These are phyloP conservation scores for Moelleriella libera DNA, from an alignment of 2,329 filamentous ascomycete genomes.

Conservation along the genomic window DNA sequence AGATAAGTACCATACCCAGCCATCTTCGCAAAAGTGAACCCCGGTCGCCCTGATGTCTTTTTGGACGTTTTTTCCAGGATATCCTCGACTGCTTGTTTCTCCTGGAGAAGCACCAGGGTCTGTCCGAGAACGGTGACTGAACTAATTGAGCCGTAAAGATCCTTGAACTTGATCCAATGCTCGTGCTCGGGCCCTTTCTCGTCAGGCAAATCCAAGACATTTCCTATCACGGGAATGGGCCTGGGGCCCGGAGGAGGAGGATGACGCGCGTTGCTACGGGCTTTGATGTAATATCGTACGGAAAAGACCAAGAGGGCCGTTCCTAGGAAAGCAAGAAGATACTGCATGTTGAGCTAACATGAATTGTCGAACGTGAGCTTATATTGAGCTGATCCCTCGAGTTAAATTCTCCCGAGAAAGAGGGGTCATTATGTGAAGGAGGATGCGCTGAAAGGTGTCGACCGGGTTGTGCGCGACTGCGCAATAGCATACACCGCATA, in stretches of 20 bases:
- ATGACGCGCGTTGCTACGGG: neutral
- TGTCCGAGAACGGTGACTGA: slow-evolving; percentile 23
- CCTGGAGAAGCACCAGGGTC: slow-evolving; percentile 26
- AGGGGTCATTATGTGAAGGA: too few species aligned
- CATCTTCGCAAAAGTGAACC: slow-evolving; percentile 16
- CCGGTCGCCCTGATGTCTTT: slow-evolving; percentile 20
- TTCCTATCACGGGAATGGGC: slow-evolving; percentile 4
- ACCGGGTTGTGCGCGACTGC: too few species aligned
- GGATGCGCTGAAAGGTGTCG: too few species aligned
- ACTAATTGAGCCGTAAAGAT: slow-evolving; percentile 26
- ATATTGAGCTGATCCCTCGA: too few species aligned
- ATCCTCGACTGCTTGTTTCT: slow-evolving; percentile 18
- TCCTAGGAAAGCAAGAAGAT: too few species aligned
- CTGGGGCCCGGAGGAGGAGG: slow-evolving; percentile 5
- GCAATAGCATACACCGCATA: too few species aligned
- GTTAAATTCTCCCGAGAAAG: too few species aligned
- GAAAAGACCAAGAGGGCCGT: neutral
- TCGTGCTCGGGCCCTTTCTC: neutral
- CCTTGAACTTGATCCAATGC: slow-evolving; percentile 4
- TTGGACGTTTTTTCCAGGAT: slow-evolving; percentile 20
- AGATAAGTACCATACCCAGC: slow-evolving; percentile 16
- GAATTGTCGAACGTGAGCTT: too few species aligned
- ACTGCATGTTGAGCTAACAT: too few species aligned
- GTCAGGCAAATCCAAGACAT: slow-evolving; percentile 2
- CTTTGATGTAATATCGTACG: neutral